phyloP scores from a whole-genome alignment of 768 basidiomycete species.

The Tricholomella constricta region DNA sequence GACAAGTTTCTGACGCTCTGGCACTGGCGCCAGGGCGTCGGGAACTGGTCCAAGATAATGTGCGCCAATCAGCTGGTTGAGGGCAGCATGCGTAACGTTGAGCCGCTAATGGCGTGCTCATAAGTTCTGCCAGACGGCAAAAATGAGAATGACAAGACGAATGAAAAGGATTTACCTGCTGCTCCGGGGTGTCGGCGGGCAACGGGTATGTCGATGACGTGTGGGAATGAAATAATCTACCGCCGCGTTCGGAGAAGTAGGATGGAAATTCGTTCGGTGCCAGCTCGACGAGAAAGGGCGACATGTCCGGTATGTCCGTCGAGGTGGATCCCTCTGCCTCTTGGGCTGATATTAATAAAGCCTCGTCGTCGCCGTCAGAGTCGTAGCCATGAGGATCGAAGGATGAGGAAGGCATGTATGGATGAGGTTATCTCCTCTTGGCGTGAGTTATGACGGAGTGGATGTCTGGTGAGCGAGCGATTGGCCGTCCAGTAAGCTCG shows the following conservation, averaged over 20 bases:
- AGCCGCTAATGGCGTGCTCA: constrained; percentile 45
- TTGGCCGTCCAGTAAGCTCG: not conserved
- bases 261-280: constrained; percentile 52
- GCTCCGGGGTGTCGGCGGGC: constrained; percentile 72
- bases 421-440: not conserved
- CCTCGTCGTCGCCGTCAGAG: constrained; percentile 26
- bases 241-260: constrained; percentile 60
- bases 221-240: constrained; percentile 71
- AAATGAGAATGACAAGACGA: not conserved
- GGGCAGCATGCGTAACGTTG: constrained; percentile 48
- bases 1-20: constrained; percentile 48
- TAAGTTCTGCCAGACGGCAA: not conserved
- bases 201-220: constrained; percentile 65
- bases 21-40: constrained; percentile 45
- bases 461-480: not conserved
- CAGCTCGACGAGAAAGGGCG: constrained; percentile 38
- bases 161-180: constrained; percentile 49
- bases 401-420: constrained; percentile 10
- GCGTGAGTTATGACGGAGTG: not conserved
- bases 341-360: constrained; percentile 3
- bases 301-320: constrained; percentile 9
- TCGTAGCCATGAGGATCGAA: constrained; percentile 15
- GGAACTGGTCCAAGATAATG: constrained; percentile 63
- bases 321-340: not conserved
- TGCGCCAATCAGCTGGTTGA: constrained; percentile 52